Base-by-base conservation (phyloP, 805 yeast species). In the Lachancea meyersii region DNA sequence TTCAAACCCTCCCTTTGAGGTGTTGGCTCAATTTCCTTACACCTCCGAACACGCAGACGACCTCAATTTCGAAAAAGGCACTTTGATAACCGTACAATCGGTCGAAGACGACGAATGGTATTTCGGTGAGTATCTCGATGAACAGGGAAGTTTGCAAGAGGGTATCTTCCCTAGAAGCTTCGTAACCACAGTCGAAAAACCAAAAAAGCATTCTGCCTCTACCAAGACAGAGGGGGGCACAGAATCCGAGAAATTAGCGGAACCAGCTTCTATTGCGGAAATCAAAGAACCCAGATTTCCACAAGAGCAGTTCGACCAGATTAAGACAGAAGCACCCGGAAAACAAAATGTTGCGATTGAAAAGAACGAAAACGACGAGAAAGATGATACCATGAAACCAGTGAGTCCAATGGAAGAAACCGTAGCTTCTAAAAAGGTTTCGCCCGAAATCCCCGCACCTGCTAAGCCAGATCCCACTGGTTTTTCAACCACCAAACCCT, bases 31-130 rank as follows among this genome's bases (percentile, higher is more conserved):
- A 26, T 84, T 70, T 54, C 83, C 80, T 38, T 86, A 84, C 64
- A 57, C 64, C 32, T 76, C 82, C 3, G 86, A 81, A 40, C 86
- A 78, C 49, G 86, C 80, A 22, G 97, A 93, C 60, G 98, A 91
- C 61, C 72, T 91, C 58, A 70, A 75, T 26, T 89, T 91, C 53
- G 60, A 62, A 0, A 76, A 69, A 4, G 89, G 84, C 17, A 87
- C 84, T 59, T 50, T 75, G 22, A 81, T 91, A 50, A 76, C 79
- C 3, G 96, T 91, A 21, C 78, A 81, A 4, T 78, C 76, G 30
- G 71, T 86, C 41, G 96, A 87, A 52, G 97, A 91, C 61, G 95
- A 80, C 5, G 96, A 89, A 49, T 93, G 97, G 97, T 83, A 77
- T 57, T 69, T 75, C 31, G 98, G 98, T 3, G 66, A 71, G 4